A percentile compares a stretch with the other conserved stretches of the same genome.
Evolutionary conservation across 2,329 filamentous ascomycete species (phyloP).

Genomic region (Diaporthe longicolla): DNA sequence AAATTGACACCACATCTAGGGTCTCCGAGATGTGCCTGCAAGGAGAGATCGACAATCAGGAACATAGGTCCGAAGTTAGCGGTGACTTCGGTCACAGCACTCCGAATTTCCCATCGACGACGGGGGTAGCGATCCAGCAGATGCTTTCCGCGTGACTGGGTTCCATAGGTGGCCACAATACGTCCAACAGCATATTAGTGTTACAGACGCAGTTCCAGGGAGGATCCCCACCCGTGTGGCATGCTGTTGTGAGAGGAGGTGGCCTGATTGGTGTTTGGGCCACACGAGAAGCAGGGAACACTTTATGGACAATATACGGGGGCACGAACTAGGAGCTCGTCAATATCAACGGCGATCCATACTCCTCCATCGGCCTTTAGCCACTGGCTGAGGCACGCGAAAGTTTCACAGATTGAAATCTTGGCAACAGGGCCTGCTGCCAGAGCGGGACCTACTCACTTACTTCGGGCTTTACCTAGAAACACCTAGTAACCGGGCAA

Average conservation of each 20-base stretch:
- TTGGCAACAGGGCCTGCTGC: not conserved
- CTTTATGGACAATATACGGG: constrained; percentile 16
- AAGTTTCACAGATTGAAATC: not conserved
- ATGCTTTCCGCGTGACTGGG: constrained; percentile 7
- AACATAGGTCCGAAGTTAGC: constrained; percentile 52
- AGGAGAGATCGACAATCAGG: constrained; percentile 51
- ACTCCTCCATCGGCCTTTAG: constrained; percentile 7
- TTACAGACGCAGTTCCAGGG: not conserved
- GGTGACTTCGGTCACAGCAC: constrained; percentile 47
- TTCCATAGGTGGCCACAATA: not conserved
- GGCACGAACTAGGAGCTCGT: not conserved
- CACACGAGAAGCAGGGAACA: not conserved
- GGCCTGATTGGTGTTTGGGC: constrained; percentile 1
- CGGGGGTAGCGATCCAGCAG: not conserved
- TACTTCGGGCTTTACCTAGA: too few relatives aligned
- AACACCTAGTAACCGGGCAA: not conserved
- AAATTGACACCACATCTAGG: not conserved
- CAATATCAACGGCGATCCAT: constrained; percentile 3
- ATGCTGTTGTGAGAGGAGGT: not conserved
- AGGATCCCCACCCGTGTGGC: not conserved
- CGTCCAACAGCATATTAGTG: not conserved
- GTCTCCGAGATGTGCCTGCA: constrained; percentile 35
- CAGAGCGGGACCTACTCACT: too few relatives aligned
- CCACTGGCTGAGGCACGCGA: constrained; percentile 9
- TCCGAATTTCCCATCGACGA: constrained; percentile 46